Conservation (phyloP, 768 basidiomycete species). For the Rhodotorula babjevae region DNA sequence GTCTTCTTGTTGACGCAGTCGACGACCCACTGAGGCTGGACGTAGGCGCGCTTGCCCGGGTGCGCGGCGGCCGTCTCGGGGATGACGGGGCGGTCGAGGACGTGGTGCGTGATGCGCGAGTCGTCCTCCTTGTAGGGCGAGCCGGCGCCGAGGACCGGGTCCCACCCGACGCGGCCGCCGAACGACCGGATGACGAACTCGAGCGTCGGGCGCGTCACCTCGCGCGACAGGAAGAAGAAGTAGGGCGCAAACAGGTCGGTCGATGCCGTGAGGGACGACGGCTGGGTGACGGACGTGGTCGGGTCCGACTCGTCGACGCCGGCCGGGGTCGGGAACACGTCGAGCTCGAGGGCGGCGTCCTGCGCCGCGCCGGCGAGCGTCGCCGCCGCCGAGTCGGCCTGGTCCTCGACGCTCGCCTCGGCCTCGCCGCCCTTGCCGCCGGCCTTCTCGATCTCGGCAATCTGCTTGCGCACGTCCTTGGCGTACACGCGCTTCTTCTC, state of each 20-base stretch:
- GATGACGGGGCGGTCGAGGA: constrained; percentile 77
- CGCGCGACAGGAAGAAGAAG: constrained; percentile 89
- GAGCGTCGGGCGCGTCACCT: constrained; percentile 82
- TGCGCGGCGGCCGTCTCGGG: constrained; percentile 39
- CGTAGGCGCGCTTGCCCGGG: constrained; percentile 65
- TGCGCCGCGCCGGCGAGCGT: constrained; percentile 38
- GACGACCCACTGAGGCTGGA: constrained; percentile 97
- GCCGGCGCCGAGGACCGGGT: constrained; percentile 67
- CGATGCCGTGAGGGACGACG: constrained; percentile 40
- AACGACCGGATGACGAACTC: constrained; percentile 90
- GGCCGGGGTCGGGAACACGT: constrained; percentile 45
- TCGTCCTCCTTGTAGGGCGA: constrained; percentile 71
- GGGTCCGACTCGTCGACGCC: constrained; percentile 43
- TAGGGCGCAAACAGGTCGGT: constrained; percentile 68
- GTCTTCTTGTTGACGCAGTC: constrained; percentile 88
- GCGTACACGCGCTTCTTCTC: constrained; percentile 53
- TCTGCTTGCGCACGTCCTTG: constrained; percentile 56
- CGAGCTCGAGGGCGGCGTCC: constrained; percentile 44
- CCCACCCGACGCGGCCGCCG: constrained; percentile 87
- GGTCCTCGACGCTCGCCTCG: constrained; percentile 39
- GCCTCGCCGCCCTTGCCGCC: constrained; percentile 7
- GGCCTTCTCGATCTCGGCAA: constrained; percentile 37
- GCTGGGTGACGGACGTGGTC: constrained; percentile 40
- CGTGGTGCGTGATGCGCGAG: constrained; percentile 83
- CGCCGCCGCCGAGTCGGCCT: constrained; percentile 36